Evolutionary conservation across 108 stramenopile species (phyloP).

Genomic region (Mayamaea pseudoterrestris): DNA sequence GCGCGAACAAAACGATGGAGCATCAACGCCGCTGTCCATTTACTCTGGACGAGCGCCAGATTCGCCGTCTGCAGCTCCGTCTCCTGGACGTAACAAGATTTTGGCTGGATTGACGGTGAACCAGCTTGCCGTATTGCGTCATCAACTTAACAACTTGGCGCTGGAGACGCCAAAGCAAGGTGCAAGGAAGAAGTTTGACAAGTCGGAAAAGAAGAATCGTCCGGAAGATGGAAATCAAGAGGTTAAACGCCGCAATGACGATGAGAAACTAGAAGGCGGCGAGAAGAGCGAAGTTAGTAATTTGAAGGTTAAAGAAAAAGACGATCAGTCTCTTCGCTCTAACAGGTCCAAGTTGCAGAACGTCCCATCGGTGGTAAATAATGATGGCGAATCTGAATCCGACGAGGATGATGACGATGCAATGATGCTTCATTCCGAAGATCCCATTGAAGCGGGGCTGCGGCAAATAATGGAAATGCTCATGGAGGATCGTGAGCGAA

Average conservation of each 20-base stretch:
- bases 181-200: neutral
- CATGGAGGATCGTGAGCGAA: slow-evolving; percentile 3
- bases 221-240: neutral
- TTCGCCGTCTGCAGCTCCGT: slow-evolving; percentile 73
- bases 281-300: slow-evolving; percentile 10
- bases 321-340: no score
- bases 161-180: neutral
- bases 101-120: neutral
- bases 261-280: slow-evolving; percentile 11
- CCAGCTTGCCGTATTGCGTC: neutral
- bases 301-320: no score
- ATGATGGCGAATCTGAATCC: no score
- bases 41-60: slow-evolving; percentile 36
- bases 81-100: slow-evolving; percentile 16
- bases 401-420: no score
- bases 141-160: slow-evolving; percentile 1
- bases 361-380: no score
- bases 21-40: slow-evolving; percentile 6
- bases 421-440: slow-evolving; percentile 28
- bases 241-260: neutral
- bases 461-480: slow-evolving; percentile 34
- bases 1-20: slow-evolving; percentile 13
- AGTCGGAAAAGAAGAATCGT: neutral
- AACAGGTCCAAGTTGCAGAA: no score
- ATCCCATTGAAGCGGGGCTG: slow-evolving; percentile 26